Percentiles rank a stretch among this genome's conserved stretches.
Evolutionary conservation across 2,329 filamentous ascomycete species (phyloP).

Genomic region (Volutella citrinella): DNA sequence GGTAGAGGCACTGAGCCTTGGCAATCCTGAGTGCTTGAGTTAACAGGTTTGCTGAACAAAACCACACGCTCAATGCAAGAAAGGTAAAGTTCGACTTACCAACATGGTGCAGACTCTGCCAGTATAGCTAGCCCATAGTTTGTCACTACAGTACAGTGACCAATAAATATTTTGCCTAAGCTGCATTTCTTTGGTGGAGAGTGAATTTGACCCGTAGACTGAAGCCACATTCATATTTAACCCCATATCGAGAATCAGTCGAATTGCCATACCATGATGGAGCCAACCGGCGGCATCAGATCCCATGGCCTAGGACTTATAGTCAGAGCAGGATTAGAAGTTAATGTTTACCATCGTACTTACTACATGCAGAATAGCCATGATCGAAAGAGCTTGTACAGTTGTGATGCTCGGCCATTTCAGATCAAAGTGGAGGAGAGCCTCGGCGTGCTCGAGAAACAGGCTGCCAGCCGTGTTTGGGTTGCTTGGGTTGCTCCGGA

Average conservation of each 20-base stretch:
- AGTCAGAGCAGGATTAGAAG: neutral
- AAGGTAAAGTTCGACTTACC: too few species aligned
- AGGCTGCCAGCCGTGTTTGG: conserved; percentile 31
- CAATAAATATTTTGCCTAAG: too few species aligned
- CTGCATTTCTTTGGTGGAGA: too few species aligned
- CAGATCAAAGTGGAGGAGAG: conserved; percentile 17
- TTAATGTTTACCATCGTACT: too few species aligned
- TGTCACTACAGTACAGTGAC: too few species aligned
- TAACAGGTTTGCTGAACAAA: too few species aligned
- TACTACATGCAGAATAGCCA: conserved; percentile 29
- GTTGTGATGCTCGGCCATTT: conserved; percentile 32
- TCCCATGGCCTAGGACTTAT: conserved; percentile 26
- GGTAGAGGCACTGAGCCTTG: too few species aligned
- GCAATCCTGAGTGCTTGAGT: too few species aligned
- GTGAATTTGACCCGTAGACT: too few species aligned
- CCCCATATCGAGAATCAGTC: conserved; percentile 35
- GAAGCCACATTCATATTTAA: conserved; percentile 37
- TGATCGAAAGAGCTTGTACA: conserved; percentile 32
- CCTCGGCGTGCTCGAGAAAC: conserved; percentile 28
- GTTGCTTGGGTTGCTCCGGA: conserved; percentile 27
- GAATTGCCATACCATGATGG: conserved; percentile 35
- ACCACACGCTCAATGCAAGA: too few species aligned
- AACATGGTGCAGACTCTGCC: too few species aligned
- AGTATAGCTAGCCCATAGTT: too few species aligned
- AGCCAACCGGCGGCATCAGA: conserved; percentile 35